Percentiles rank a stretch among this genome's conserved stretches.
Evolutionary conservation across 208 protist genomes (phyloP).

Genomic region (Baffinella frigidus): DNA sequence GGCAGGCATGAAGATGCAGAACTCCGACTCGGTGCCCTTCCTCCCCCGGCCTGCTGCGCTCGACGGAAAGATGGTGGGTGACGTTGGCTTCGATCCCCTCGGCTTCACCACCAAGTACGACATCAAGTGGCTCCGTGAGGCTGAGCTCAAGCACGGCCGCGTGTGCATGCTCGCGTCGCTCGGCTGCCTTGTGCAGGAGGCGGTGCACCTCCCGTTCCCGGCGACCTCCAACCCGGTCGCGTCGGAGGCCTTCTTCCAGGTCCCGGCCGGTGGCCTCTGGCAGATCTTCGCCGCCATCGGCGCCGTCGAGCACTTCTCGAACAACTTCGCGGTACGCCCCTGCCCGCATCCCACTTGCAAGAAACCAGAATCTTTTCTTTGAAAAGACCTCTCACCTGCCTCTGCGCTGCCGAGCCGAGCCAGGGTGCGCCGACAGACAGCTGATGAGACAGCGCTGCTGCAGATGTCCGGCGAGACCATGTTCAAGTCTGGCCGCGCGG

Average conservation of each 20-base stretch:
- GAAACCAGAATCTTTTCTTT: background rate
- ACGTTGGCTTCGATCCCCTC: slow-evolving; percentile 67
- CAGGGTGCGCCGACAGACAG: too few species aligned
- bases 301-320: slow-evolving; percentile 52
- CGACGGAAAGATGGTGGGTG: slow-evolving; percentile 23
- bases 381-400: background rate
- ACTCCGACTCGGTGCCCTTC: slow-evolving; percentile 37
- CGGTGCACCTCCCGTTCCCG: slow-evolving; percentile 52
- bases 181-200: slow-evolving; percentile 39
- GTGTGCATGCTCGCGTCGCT: slow-evolving; percentile 63
- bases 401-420: background rate
- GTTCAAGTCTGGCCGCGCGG: slow-evolving; percentile 28
- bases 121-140: slow-evolving; percentile 68
- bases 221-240: slow-evolving; percentile 31
- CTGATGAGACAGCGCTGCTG: too few species aligned
- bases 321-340: too few species aligned
- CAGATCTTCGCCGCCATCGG: slow-evolving; percentile 61
- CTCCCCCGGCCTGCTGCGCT: background rate
- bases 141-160: slow-evolving; percentile 70
- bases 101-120: slow-evolving; percentile 60
- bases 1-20: slow-evolving; percentile 63
- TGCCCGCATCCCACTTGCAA: too few species aligned
- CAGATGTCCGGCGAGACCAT: slow-evolving; percentile 51
- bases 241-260: slow-evolving; percentile 11
- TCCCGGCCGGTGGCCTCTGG: slow-evolving; percentile 29